Evolutionary conservation across 805 yeast species (phyloP).

Genomic region (Wickerhamiella australiensis): DNA sequence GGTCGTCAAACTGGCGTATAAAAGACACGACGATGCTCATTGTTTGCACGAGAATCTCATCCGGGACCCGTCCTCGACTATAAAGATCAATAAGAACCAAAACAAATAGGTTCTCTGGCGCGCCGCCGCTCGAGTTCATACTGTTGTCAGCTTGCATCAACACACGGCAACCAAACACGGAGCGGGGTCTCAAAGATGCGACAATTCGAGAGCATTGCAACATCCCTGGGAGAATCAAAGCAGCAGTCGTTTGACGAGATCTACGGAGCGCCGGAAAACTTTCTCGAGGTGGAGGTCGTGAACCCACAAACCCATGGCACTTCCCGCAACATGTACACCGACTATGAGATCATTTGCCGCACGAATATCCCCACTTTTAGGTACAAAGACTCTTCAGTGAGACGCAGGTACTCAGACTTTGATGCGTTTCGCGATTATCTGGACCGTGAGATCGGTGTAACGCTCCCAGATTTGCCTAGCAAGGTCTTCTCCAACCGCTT

Average conservation of each 20-base stretch:
- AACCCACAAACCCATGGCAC: conserved; percentile 65
- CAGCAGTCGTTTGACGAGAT: conserved; percentile 41
- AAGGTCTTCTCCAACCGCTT: conserved; percentile 66
- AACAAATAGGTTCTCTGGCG: conserved; percentile 5
- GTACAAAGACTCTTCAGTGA: conserved; percentile 48
- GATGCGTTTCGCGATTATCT: conserved; percentile 65
- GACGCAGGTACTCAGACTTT: conserved; percentile 84
- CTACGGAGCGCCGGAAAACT: conserved; percentile 91
- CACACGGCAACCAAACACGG: neutral
- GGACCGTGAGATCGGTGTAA: conserved; percentile 65
- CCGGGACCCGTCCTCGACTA: neutral
- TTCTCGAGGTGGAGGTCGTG: conserved; percentile 78
- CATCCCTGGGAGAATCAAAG: conserved; percentile 7
- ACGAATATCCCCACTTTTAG: conserved; percentile 86
- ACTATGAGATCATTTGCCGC: conserved; percentile 79
- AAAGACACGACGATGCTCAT: conserved; percentile 2
- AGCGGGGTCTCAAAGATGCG: neutral
- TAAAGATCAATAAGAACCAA: conserved; percentile 1
- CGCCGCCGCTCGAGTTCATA: neutral
- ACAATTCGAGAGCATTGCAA: conserved; percentile 3
- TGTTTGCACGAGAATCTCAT: neutral
- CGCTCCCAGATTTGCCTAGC: conserved; percentile 85
- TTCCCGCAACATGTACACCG: conserved; percentile 66
- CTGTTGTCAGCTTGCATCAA: neutral
- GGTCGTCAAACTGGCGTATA: conserved; percentile 1